Base-by-base conservation (phyloP, 768 basidiomycete species). In the Rhizopogon vinicolor region DNA sequence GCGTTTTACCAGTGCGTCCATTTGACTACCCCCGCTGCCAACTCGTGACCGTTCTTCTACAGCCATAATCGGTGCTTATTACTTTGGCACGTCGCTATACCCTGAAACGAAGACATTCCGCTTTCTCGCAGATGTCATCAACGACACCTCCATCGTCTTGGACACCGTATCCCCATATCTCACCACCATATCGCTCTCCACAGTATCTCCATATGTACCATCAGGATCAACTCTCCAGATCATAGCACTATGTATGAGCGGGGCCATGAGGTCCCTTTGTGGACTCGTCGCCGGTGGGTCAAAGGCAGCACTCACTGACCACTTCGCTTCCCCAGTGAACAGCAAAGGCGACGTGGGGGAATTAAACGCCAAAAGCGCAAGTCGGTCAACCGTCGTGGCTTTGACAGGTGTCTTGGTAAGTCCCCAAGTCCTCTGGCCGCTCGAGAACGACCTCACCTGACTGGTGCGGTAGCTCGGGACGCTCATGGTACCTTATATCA, bases 71-170 rank as follows among this genome's bases (percentile, higher is more conserved):
- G 80, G 75, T 3, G 87, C 82, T 1, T 85, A 85, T 62, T 72
- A 76, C 41, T 69, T 87, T 18, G 86, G 87, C 2, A 82, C 86
- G 0, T 82, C 80, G 0, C 76, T 89, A 3, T 82, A 77, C 33
- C 84, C 87, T 4, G 86, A 89, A 69, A 84, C 85, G 1, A 89
- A 88, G 65, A 82, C 75, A 0, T 89, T 85, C 59, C 80, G 86
- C 13, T 73, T 86, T 48, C 73, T 86, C 25, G 87, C 85, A 0
- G 86, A 89, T 60, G 72, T 87, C 13, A 70, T 85, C 57, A 87
- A 87, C 56, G 86, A 88, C 57, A 67, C 74, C 0, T 76, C 85
- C 3, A 76, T 84, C 39, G 71, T 86, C 7, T 69, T 86, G 18
- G 86, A 87, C 54, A 79, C 80, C 1, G 57, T 86, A 7, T 83